Evolutionary conservation across 2,329 filamentous ascomycete species (phyloP).

Genomic region (Cladosporium sp.): DNA sequence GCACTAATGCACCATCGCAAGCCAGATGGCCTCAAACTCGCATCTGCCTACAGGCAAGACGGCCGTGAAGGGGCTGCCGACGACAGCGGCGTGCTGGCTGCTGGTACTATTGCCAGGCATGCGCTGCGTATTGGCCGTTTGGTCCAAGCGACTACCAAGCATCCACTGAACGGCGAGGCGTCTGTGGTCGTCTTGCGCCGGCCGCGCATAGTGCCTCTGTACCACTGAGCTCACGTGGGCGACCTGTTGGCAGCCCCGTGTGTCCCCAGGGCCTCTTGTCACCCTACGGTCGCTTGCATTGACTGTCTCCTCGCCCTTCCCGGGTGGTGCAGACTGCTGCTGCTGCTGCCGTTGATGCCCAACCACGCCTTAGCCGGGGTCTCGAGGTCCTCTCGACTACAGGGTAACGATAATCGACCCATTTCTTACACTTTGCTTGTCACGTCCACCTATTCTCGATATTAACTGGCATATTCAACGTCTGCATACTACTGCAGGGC

Average conservation of each 20-base stretch:
- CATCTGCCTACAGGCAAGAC: no score
- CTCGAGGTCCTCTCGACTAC: no score
- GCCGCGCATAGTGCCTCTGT: slow-evolving; percentile 5
- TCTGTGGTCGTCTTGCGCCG: neutral
- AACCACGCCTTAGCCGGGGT: neutral
- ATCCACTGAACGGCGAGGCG: neutral
- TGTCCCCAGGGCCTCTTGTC: neutral
- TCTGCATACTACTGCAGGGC: neutral
- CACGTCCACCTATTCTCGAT: neutral
- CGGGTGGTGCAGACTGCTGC: neutral
- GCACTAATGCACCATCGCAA: neutral
- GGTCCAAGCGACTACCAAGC: neutral
- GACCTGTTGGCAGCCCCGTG: neutral
- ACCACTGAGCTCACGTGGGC: slow-evolving; percentile 8
- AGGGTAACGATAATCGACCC: neutral
- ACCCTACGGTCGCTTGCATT: slow-evolving; percentile 2
- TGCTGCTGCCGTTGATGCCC: slow-evolving; percentile 7
- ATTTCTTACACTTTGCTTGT: neutral
- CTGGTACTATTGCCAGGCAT: neutral
- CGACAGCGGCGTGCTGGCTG: neutral
- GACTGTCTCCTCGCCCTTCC: neutral
- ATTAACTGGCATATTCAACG: neutral
- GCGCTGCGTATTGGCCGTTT: neutral
- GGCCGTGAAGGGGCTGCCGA: neutral
- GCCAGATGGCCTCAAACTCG: neutral